phyloP scores from a whole-genome alignment of 495 filamentous ascomycete genomes.

The Xylaria intraflava region DNA sequence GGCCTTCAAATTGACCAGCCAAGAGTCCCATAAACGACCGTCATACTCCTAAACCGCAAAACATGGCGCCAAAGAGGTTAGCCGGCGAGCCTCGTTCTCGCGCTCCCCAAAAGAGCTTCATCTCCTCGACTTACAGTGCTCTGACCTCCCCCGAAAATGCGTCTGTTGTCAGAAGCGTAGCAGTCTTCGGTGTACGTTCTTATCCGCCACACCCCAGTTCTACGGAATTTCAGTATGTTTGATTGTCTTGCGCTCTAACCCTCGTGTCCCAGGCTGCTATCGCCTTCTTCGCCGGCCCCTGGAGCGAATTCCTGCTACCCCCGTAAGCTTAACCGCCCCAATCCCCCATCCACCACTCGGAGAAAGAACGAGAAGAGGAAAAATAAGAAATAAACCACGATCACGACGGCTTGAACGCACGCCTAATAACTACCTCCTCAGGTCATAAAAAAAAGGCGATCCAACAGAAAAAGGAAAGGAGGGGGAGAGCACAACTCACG shows the following conservation, averaged over 20 bases:
- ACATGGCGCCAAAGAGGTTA: slow-evolving; percentile 38
- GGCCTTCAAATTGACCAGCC: neutral
- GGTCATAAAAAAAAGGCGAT: neutral
- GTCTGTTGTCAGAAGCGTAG: slow-evolving; percentile 63
- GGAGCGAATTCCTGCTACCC: slow-evolving; percentile 67
- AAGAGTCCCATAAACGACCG: neutral
- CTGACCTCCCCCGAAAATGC: slow-evolving; percentile 68
- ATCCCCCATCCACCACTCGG: neutral
- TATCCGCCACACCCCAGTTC: neutral
- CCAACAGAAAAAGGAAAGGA: neutral
- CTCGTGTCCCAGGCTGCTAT: slow-evolving; percentile 52
- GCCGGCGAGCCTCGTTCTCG: slow-evolving; percentile 14
- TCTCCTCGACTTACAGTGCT: slow-evolving; percentile 51
- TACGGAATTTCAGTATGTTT: neutral
- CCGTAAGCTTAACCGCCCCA: slow-evolving; percentile 38
- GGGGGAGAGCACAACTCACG: neutral
- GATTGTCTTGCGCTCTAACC: neutral
- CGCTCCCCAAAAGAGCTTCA: slow-evolving; percentile 31
- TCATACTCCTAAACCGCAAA: neutral
- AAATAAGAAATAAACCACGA: neutral
- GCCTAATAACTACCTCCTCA: neutral
- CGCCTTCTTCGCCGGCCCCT: slow-evolving; percentile 66
- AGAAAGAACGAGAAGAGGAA: neutral
- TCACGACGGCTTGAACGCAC: neutral
- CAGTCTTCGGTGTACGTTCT: slow-evolving; percentile 65